These are phyloP conservation scores for Penicillium sp. DNA, from an alignment of 2,329 filamentous ascomycete species.

Conservation along the genomic window DNA sequence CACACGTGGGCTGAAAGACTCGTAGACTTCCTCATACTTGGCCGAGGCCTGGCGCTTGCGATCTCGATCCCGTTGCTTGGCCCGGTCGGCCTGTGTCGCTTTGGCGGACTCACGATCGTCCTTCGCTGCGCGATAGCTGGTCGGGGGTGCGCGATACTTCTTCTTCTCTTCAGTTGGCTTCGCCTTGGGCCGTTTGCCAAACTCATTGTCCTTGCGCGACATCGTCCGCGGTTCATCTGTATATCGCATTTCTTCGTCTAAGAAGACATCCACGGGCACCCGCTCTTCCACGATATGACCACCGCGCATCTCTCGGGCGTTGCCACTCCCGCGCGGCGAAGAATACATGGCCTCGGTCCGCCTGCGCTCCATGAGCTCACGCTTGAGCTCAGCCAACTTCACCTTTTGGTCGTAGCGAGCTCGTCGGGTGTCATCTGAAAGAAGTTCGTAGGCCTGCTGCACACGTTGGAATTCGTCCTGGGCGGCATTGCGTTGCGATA, in stretches of 20 bases:
- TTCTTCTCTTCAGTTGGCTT: constrained; percentile 38
- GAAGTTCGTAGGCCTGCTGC: constrained; percentile 87
- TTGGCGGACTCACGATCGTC: constrained; percentile 35
- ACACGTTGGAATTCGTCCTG: constrained; percentile 88
- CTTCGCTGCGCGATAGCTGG: constrained; percentile 28
- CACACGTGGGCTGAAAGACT: constrained; percentile 19
- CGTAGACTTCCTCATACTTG: constrained; percentile 35
- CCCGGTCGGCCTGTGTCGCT: constrained; percentile 33
- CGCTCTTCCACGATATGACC: constrained; percentile 46
- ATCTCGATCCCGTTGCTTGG: constrained; percentile 44
- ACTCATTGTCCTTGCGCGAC: constrained; percentile 42
- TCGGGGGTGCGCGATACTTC: constrained; percentile 30
- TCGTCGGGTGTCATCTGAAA: constrained; percentile 73
- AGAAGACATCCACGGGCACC: constrained; percentile 36
- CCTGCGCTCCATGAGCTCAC: constrained; percentile 51
- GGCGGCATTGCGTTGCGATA: constrained; percentile 71
- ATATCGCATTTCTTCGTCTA: constrained; percentile 39
- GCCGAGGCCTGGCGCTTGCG: constrained; percentile 41
- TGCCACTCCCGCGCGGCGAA: constrained; percentile 22
- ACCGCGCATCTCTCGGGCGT: constrained; percentile 41
- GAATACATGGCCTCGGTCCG: constrained; percentile 21
- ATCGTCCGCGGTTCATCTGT: constrained; percentile 39
- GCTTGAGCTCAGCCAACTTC: constrained; percentile 64
- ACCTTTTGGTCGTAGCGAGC: constrained; percentile 75
- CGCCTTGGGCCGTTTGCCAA: constrained; percentile 32